Percentiles rank a stretch among this genome's conserved stretches.
These are phyloP conservation scores for Cutaneotrichosporon curvatum DNA, from an alignment of 1,284 basidiomycete genomes.

Conservation along the genomic window DNA sequence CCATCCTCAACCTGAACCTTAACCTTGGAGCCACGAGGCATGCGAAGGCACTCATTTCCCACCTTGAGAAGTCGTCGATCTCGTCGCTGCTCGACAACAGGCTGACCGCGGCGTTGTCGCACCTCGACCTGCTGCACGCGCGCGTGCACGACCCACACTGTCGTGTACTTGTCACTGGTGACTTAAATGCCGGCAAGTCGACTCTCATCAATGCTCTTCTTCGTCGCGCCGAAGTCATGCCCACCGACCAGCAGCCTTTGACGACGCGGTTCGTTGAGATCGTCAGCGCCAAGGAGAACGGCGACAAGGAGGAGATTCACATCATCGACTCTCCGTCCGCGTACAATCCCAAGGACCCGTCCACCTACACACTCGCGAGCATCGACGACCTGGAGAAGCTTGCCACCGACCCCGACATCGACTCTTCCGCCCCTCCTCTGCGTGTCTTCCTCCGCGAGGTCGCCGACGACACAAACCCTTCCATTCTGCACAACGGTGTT, in stretches of 20 bases:
- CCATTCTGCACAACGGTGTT: conserved; percentile 88
- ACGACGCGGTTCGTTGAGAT: conserved; percentile 98
- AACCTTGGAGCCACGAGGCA: conserved; percentile 74
- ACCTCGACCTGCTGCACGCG: conserved; percentile 75
- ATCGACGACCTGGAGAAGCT: conserved; percentile 72
- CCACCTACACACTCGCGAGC: conserved; percentile 65
- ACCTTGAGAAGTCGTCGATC: conserved; percentile 86
- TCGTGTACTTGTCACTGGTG: conserved; percentile 97
- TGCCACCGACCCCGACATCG: conserved; percentile 64
- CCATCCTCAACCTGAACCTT: conserved; percentile 84
- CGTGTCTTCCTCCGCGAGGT: conserved; percentile 72
- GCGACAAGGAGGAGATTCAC: conserved; percentile 43
- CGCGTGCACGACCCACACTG: conserved; percentile 88
- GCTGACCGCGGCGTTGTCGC: conserved; percentile 65
- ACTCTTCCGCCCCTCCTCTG: conserved; percentile 59
- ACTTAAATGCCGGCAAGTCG: conserved; percentile 97
- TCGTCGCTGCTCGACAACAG: conserved; percentile 85
- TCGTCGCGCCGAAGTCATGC: conserved; percentile 75
- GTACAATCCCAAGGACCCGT: conserved; percentile 67
- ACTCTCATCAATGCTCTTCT: conserved; percentile 95
- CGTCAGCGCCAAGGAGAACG: conserved; percentile 82
- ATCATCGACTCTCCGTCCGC: conserved; percentile 50
- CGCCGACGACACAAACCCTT: conserved; percentile 63
- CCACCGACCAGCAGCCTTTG: conserved; percentile 96
- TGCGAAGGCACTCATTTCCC: conserved; percentile 73